These are phyloP conservation scores for Cercospora berteroae DNA, from an alignment of 2,329 filamentous ascomycete genomes.

Conservation along the genomic window DNA sequence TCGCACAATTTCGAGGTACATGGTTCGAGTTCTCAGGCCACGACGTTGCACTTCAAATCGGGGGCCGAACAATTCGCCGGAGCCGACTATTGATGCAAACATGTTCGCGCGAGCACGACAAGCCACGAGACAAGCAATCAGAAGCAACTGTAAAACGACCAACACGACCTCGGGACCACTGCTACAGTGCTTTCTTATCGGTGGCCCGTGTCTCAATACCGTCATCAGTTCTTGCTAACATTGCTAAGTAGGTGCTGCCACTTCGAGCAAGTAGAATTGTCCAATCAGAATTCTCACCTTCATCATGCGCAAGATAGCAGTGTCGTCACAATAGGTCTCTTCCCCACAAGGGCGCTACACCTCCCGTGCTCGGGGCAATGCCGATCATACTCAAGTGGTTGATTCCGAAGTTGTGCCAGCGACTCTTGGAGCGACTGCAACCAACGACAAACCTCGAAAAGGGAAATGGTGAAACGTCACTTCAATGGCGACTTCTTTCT, in stretches of 20 bases:
- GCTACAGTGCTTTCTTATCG: background rate
- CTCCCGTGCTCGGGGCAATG: background rate
- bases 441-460: background rate
- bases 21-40: background rate
- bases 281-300: background rate
- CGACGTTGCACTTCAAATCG: background rate
- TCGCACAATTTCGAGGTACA: background rate
- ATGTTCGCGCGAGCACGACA: background rate
- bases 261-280: background rate
- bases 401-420: background rate
- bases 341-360: background rate
- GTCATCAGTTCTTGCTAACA: background rate
- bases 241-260: background rate
- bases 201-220: background rate
- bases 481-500: background rate
- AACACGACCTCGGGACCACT: background rate
- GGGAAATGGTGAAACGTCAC: background rate
- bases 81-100: background rate
- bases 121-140: background rate
- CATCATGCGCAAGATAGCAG: background rate
- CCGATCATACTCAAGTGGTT: background rate
- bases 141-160: background rate
- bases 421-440: background rate
- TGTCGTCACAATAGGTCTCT: background rate
- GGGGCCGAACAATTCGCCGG: background rate